Percentiles rank a stretch among this genome's conserved stretches.
phyloP scores from a whole-genome alignment of 2,329 filamentous ascomycete species.

The Diaporthe destruens region DNA sequence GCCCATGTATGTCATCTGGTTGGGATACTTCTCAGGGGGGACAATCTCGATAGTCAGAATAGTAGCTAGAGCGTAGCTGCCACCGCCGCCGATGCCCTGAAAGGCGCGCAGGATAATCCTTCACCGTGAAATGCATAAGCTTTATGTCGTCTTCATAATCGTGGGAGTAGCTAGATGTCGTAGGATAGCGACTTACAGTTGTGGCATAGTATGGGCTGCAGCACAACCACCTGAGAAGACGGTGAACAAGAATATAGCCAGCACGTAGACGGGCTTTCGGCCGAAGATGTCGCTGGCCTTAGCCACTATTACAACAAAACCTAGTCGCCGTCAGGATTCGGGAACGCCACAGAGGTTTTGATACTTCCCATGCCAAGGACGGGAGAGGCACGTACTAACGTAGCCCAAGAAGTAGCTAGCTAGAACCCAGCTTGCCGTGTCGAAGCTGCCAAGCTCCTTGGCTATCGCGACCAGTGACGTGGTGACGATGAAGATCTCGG shows the following conservation, averaged over 20 bases:
- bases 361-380: too few species aligned
- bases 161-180: background rate
- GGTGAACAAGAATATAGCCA: background rate
- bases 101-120: background rate
- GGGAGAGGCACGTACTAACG: too few species aligned
- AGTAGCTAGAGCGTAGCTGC: background rate
- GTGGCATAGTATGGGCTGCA: background rate
- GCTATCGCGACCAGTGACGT: too few species aligned
- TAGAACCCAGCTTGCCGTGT: too few species aligned
- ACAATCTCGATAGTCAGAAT: background rate
- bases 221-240: background rate
- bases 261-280: background rate
- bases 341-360: background rate
- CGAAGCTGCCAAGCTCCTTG: too few species aligned
- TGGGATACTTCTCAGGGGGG: background rate
- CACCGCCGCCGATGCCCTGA: background rate
- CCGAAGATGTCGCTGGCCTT: background rate
- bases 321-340: background rate
- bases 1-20: constrained; percentile 1
- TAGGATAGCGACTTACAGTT: background rate
- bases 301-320: background rate
- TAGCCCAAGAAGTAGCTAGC: too few species aligned
- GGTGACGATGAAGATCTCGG: too few species aligned
- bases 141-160: background rate
- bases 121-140: background rate